A percentile compares a stretch with the other conserved stretches of the same genome.
phyloP scores from a whole-genome alignment of 139 green algal genomes.

The Chara braunii region DNA sequence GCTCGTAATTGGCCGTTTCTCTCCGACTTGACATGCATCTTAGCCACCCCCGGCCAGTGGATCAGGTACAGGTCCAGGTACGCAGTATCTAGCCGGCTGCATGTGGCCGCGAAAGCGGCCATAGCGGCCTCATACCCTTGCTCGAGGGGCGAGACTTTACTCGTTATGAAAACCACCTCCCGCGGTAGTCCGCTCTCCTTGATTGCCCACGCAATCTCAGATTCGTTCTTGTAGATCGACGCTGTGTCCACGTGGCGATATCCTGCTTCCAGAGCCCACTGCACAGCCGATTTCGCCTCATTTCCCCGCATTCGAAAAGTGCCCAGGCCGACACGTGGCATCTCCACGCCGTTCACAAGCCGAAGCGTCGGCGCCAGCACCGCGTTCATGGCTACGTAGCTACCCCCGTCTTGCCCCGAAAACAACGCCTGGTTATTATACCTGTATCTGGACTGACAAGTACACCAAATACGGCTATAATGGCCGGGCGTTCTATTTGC shows the following conservation, averaged over 20 bases:
- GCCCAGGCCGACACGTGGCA: constrained; percentile 11
- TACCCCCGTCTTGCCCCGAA: too few species aligned
- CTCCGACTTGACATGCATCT: not conserved
- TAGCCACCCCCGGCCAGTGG: constrained; percentile 10
- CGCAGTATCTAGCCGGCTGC: not conserved
- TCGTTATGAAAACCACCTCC: constrained; percentile 33
- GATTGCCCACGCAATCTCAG: constrained; percentile 21
- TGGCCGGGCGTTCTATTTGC: too few species aligned
- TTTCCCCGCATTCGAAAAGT: constrained; percentile 17
- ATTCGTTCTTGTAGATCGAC: constrained; percentile 41
- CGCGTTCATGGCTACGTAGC: too few species aligned
- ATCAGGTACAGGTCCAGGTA: constrained; percentile 16
- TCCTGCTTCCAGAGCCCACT: constrained; percentile 15
- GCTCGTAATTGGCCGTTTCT: constrained; percentile 1
- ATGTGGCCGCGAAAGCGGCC: not conserved
- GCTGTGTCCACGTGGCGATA: constrained; percentile 36
- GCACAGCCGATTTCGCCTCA: constrained; percentile 17
- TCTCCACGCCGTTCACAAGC: too few species aligned
- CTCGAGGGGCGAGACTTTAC: constrained; percentile 37
- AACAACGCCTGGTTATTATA: too few species aligned
- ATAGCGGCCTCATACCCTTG: constrained; percentile 23
- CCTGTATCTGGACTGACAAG: too few species aligned
- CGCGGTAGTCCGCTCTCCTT: constrained; percentile 5
- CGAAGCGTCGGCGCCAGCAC: too few species aligned
- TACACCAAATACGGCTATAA: too few species aligned